Base-by-base conservation (phyloP, 75 land plant species). In the Selaginella tamariscina region DNA sequence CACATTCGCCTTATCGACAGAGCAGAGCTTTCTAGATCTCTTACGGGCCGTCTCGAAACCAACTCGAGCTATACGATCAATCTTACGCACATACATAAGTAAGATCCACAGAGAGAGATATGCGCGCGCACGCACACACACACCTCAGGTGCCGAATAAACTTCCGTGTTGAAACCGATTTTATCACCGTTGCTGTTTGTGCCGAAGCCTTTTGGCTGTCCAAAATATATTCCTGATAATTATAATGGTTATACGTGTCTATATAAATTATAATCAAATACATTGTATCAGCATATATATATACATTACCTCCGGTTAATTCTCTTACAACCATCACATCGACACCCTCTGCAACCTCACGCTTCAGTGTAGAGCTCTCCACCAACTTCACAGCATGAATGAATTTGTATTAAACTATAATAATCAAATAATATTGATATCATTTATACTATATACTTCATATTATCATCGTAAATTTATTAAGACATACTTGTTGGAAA, bases 1-100 rank as follows among this genome's bases (percentile, higher is more conserved):
- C 15, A 94, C 98, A 78, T 94, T 89, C 20, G 98, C 96, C 79
- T 94, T 94, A 69, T 94, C 98, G 73, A 94, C 96, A 24, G 98
- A 94, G 69, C 98, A 94, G 1, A 94, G 91, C 66, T 81, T 82
- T 24, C 91, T 82, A 63, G 67, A 68, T 32, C 98, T 80, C 77
- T 94, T 89, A 44, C 84, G 70, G 65, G 98, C 98, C 69, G 80
- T 82, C 71, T 83, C 91, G 85, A 94, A 94, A 55, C 85, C 98
- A 44, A 94, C 68, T 49, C 88, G 86, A 69, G 98, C 98, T 81
- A 94, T 90, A 29, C 98, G 88, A 77, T 89, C 96, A 82, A 94
- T 77, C 98, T 94, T 77, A 9, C 20, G 56, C 33, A 70, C 33
- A 21, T 5, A 20, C 26, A 65, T 0, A 11, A 49, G 2, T 18